Percentiles rank a stretch among this genome's conserved stretches.
Conservation (phyloP, 345 rosid genomes). For the Aquilaria sinensis region DNA sequence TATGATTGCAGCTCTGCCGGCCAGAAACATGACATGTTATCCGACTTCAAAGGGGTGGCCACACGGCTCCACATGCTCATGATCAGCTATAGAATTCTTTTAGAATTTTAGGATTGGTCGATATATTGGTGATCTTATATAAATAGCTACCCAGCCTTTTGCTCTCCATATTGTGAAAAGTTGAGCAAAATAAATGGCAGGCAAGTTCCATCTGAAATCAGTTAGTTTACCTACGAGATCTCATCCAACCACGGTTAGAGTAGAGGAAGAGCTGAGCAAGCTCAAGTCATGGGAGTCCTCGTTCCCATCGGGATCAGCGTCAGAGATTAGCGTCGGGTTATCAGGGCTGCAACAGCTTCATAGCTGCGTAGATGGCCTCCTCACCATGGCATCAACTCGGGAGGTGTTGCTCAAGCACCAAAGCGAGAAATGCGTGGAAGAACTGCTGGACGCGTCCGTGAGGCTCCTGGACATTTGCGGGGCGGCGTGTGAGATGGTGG, state of each 20-base stretch:
- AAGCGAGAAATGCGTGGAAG: conserved; percentile 31
- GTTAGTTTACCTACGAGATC: conserved; percentile 68
- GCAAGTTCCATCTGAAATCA: conserved; percentile 43
- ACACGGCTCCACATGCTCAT: conserved; percentile 24
- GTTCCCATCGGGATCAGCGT: conserved; percentile 22
- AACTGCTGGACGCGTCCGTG: conserved; percentile 53
- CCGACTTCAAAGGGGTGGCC: conserved; percentile 16
- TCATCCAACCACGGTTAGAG: conserved; percentile 44
- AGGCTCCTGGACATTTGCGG: conserved; percentile 55
- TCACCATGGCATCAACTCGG: conserved; percentile 51
- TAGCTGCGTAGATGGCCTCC: conserved; percentile 36
- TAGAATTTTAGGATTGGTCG: not conserved
- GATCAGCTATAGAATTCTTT: not conserved
- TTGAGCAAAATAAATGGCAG: conserved; percentile 22
- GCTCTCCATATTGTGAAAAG: conserved; percentile 5
- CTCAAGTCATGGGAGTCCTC: conserved; percentile 29
- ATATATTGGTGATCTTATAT: conserved; percentile 5
- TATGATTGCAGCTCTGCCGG: conserved; percentile 27
- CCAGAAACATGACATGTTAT: conserved; percentile 17
- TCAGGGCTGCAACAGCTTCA: conserved; percentile 45
- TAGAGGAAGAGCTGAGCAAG: conserved; percentile 49
- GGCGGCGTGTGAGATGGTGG: conserved; percentile 43
- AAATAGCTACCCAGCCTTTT: conserved; percentile 5
- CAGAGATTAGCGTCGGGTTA: conserved; percentile 24
- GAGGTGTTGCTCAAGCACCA: conserved; percentile 30